phyloP scores from a whole-genome alignment of 2,329 filamentous ascomycete species.

The Colletotrichum orchidophilum region DNA sequence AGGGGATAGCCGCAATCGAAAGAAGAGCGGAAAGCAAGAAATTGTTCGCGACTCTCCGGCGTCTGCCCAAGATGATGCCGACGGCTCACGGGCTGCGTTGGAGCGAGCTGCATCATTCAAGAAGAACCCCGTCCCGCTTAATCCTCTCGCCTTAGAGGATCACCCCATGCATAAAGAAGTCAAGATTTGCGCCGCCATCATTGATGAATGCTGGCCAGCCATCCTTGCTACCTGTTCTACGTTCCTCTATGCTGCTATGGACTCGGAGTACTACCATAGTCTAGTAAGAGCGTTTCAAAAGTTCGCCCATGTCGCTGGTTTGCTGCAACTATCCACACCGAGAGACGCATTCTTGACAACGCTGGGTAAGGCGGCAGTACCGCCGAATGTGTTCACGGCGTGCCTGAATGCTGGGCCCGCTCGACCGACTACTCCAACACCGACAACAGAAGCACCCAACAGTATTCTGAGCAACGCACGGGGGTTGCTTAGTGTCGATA shows the following conservation, averaged over 20 bases:
- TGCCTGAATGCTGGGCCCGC: conserved; percentile 61
- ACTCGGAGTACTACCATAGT: conserved; percentile 92
- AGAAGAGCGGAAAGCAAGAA: conserved; percentile 57
- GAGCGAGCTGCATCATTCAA: conserved; percentile 75
- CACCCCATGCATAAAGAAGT: conserved; percentile 78
- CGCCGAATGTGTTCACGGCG: conserved; percentile 76
- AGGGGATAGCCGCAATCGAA: conserved; percentile 67
- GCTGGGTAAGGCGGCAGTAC: conserved; percentile 90
- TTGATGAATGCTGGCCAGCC: conserved; percentile 95
- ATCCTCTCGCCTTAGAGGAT: conserved; percentile 80
- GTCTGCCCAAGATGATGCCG: conserved; percentile 47
- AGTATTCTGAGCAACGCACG: conserved; percentile 77
- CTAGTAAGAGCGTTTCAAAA: conserved; percentile 94
- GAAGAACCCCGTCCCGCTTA: conserved; percentile 81
- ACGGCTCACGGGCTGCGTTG: conserved; percentile 47
- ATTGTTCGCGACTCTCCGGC: conserved; percentile 54
- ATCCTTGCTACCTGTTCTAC: conserved; percentile 95
- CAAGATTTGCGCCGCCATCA: conserved; percentile 80
- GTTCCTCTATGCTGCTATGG: conserved; percentile 90
- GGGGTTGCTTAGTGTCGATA: conserved; percentile 79
- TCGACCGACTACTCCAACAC: conserved; percentile 54
- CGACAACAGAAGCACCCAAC: conserved; percentile 43
- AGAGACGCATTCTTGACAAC: conserved; percentile 96
- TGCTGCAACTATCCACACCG: conserved; percentile 84
- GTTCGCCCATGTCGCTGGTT: conserved; percentile 91